Base-by-base conservation (phyloP, 768 basidiomycete species). In the Goffeauzyma gilvescens region DNA sequence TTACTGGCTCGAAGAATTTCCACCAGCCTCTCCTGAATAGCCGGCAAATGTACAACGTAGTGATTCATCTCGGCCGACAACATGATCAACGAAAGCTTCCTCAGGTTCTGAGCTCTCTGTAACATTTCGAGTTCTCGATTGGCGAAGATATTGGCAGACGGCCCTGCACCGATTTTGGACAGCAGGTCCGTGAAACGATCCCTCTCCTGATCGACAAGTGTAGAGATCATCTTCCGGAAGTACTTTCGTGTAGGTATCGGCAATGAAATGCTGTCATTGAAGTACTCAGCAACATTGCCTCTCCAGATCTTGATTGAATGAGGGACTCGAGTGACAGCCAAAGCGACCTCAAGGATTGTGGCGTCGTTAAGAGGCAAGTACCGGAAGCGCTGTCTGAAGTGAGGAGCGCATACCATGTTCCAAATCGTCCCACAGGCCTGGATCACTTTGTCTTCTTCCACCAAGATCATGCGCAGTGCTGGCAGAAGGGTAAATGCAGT, bases 11-110 rank as follows among this genome's bases (percentile, higher is more conserved):
- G 75, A 35, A 96, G 66, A 2, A 87, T 77, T 50, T 98, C 93
- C 8, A 93, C 93, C 12, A 98, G 69, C 65, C 82, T 93, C 66
- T 96, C 93, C 61, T 95, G 87, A n/a, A 98, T 83, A 22, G 75
- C 74, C 13, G 93, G 93, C 25, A 98, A 69, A 48, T 86, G 81
- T 0, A 76, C 76, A 38, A 96, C 63, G 66, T 83, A 93, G 40
- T 84, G 78, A 56, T 98, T 90, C 65, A 81, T 81, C 52, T 87
- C 86, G 12, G 79, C 84, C 1, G 80, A 68, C 42, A 86, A 76
- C n/a, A 98, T 61, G 24, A 81, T 72, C 56, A 82, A 84, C 4
- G 87, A 84, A 30, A 96, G 67, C 24, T 90, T 71, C 31, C 93
- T 75, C 15, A 98, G 68, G 55, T 82, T 87, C 40, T 87, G 67